phyloP scores from a whole-genome alignment of 257 asterid genomes.

The Nicotiana paniculata region DNA sequence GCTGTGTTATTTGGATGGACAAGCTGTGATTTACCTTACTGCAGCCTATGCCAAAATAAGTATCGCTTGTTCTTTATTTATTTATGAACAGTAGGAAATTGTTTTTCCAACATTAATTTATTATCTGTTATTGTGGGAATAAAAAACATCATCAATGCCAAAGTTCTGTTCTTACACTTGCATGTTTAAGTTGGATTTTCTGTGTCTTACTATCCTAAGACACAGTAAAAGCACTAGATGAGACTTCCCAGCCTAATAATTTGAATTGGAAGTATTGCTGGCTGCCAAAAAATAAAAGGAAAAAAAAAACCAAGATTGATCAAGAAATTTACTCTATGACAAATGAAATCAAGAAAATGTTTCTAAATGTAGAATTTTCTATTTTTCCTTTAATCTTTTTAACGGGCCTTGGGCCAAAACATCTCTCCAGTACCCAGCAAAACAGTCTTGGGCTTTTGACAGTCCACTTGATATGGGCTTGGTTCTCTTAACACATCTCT shows the following conservation, averaged over 20 bases:
- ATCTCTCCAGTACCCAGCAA: conserved; percentile 53
- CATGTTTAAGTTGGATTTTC: background rate
- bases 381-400: background rate
- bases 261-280: conserved; percentile 56
- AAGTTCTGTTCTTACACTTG: no score
- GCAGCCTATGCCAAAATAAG: background rate
- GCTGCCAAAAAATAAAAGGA: conserved; percentile 23
- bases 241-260: conserved; percentile 47
- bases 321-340: background rate
- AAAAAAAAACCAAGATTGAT: background rate
- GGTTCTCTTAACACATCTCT: conserved; percentile 44
- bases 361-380: no score
- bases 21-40: conserved; percentile 20
- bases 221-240: conserved; percentile 39
- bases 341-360: background rate
- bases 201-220: background rate
- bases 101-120: no score
- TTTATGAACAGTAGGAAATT: no score
- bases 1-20: conserved; percentile 92
- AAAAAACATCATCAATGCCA: no score
- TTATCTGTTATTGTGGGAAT: no score
- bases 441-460: conserved; percentile 55
- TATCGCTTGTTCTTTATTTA: background rate
- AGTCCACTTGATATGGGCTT: conserved; percentile 45
- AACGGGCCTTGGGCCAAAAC: conserved; percentile 35